Evolutionary conservation across 176 grass and related monocot genomes (phyloP), one percentile per base, ranked within the genome.

Genomic region (Ensete glaucum): DNA sequence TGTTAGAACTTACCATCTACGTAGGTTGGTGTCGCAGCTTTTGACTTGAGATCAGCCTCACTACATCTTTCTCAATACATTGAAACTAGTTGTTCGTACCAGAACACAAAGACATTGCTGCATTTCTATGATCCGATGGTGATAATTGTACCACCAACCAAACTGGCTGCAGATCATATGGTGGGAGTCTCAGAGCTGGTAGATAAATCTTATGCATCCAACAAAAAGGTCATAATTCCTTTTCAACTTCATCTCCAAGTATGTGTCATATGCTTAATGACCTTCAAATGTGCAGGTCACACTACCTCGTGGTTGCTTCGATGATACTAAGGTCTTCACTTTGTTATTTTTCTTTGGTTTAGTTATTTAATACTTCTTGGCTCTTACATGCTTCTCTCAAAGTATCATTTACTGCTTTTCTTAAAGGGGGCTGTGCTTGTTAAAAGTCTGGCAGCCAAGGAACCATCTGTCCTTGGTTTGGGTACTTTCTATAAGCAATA

Each of bases 1-100:
- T 22, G 69, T 53, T 77, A 64, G 21, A 25, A 69, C 17, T 77
- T 54, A 64, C 74, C 2, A 69, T n/a, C 79, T 83, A 59, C 73
- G 69, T 65, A 93, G 94, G 88, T 98, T 77, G 90, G 94, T 1
- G 82, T 93, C 62, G 94, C 94, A 5, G 88, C 94, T 71, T 93
- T 98, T 80, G 90, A 93, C 82, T 88, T 93, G 78, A 87, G 94
- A 90, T 98, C 90, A 43, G 90, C 90, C 57, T 82, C 88, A 17
- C 82, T 98, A 53, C 88, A 98, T 57, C 85, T 98, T 64, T 98
- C 90, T 78, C 90, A 98, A 48, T 98, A 91, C 75, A 98, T 98
- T 9, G 94, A 93, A 83, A 98, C 94, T n/a, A 93, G 88, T 70
- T 86, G 88, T 52, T 93, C 90, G 60, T 97, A 93, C 80, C 87